Evolutionary conservation across 441 rosid genomes (phyloP).

Genomic region (Erysimum pusillum): DNA sequence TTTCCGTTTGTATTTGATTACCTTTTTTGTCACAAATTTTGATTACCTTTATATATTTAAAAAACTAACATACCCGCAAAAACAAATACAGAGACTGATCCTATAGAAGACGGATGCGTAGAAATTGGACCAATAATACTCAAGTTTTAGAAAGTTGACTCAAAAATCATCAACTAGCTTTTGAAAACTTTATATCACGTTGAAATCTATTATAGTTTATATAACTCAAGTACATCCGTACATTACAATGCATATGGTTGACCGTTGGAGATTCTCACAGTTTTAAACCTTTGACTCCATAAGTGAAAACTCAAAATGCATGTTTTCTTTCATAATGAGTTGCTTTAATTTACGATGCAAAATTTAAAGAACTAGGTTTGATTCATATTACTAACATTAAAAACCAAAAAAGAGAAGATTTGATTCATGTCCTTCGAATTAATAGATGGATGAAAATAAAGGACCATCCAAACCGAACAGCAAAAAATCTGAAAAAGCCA

Average conservation of each 20-base stretch:
- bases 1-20: neutral
- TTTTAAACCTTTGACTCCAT: conserved; percentile 6
- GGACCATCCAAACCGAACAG: neutral
- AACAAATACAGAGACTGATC: neutral
- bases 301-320: neutral
- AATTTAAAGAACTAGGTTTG: neutral
- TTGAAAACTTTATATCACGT: neutral
- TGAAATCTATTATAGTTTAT: conserved; percentile 2
- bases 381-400: neutral
- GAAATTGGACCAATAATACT: conserved; percentile 30
- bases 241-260: conserved; percentile 25
- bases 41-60: neutral
- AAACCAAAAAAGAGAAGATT: neutral
- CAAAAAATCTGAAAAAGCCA: neutral
- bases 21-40: too few relatives aligned
- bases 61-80: neutral
- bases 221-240: conserved; percentile 42
- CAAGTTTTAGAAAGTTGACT: conserved; percentile 22
- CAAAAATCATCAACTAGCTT: conserved; percentile 24
- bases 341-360: too few relatives aligned
- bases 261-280: conserved; percentile 2
- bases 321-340: neutral
- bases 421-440: neutral
- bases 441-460: neutral
- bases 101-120: conserved; percentile 15